These are phyloP conservation scores for Volvox reticuliferus DNA, from an alignment of 139 green algal species.

Conservation along the genomic window DNA sequence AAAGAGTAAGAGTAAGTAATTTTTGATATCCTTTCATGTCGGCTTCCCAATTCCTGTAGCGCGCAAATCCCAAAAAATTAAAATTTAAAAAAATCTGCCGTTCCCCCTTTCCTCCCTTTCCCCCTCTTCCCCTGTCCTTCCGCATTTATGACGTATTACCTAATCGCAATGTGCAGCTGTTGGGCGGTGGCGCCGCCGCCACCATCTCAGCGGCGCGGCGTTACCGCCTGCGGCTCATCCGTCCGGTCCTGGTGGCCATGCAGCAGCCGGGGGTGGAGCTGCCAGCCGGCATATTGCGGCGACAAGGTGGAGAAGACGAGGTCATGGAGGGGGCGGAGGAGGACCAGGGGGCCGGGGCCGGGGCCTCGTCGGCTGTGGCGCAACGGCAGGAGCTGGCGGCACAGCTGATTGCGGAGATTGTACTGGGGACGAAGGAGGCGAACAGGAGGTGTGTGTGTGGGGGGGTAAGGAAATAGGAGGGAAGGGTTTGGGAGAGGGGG, in stretches of 20 bases:
- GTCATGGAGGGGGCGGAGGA: background rate
- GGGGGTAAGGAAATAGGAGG: background rate
- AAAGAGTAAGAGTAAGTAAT: too few relatives aligned
- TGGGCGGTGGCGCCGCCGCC: background rate
- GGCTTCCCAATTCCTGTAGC: too few relatives aligned
- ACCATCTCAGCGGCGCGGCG: conserved; percentile 80
- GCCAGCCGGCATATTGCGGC: background rate
- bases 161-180: too few relatives aligned
- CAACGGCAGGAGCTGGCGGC: conserved; percentile 39
- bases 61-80: too few relatives aligned
- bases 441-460: conserved; percentile 75
- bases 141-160: too few relatives aligned
- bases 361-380: background rate
- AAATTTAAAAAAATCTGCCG: too few relatives aligned
- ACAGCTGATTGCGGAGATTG: conserved; percentile 89
- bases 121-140: background rate
- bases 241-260: conserved; percentile 61
- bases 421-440: conserved; percentile 96
- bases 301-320: background rate
- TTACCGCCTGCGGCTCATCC: conserved; percentile 81
- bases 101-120: background rate
- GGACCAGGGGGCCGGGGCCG: background rate
- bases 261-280: background rate
- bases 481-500: background rate
- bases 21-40: too few relatives aligned